Evolutionary conservation across 805 yeast genomes (phyloP).

Genomic region (Wickerhamomyces strasburgensis): DNA sequence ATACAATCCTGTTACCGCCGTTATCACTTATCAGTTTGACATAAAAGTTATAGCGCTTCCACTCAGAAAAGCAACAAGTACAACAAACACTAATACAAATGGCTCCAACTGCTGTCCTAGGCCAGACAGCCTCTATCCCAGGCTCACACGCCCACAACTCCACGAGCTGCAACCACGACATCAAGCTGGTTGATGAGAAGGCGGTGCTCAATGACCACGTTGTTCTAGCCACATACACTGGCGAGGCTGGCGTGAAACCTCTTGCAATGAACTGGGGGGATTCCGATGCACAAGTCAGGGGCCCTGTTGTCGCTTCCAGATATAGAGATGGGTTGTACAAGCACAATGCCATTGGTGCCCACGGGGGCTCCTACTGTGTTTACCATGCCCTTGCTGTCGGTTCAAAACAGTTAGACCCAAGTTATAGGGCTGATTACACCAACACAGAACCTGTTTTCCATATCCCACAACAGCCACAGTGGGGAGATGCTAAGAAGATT

Average conservation of each 20-base stretch:
- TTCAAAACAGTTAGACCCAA: slow-evolving; percentile 48
- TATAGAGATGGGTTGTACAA: slow-evolving; percentile 41
- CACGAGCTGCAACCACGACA: slow-evolving; percentile 8
- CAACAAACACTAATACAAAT: slow-evolving; percentile 7
- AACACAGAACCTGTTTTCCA: slow-evolving; percentile 59
- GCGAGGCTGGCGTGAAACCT: slow-evolving; percentile 45
- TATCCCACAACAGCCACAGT: slow-evolving; percentile 49
- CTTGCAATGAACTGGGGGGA: slow-evolving; percentile 51
- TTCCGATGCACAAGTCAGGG: slow-evolving; percentile 41
- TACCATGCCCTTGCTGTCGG: slow-evolving; percentile 65
- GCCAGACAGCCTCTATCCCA: slow-evolving; percentile 6
- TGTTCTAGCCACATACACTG: slow-evolving; percentile 48
- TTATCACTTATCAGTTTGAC: too few species aligned
- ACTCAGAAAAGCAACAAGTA: background rate
- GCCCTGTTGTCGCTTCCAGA: slow-evolving; percentile 55
- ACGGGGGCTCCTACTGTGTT: slow-evolving; percentile 57
- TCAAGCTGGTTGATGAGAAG: slow-evolving; percentile 19
- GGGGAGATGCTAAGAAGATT: slow-evolving; percentile 52
- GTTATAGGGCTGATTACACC: slow-evolving; percentile 54
- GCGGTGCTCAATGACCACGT: slow-evolving; percentile 25
- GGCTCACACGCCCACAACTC: slow-evolving; percentile 9
- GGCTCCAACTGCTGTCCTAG: slow-evolving; percentile 26
- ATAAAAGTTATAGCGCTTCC: too few species aligned
- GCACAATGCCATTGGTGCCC: slow-evolving; percentile 63
- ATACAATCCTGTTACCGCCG: too few species aligned